phyloP scores from a whole-genome alignment of 768 basidiomycete species.

The Leccinum barrowsii region DNA sequence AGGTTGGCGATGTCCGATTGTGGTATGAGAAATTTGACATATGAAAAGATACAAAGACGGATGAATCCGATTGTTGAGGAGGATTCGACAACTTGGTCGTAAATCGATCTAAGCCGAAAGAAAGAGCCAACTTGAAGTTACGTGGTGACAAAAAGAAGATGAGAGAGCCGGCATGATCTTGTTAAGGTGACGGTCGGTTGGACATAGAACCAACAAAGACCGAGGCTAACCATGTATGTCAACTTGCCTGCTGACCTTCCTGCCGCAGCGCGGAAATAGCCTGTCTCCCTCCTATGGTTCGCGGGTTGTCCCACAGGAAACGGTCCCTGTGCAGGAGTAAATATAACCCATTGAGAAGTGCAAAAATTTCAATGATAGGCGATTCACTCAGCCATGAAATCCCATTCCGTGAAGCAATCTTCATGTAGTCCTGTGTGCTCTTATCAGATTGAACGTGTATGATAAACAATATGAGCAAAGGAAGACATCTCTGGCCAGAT shows the following conservation, averaged over 20 bases:
- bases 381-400: conserved; percentile 13
- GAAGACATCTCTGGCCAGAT: conserved; percentile 7
- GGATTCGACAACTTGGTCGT: background rate
- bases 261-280: conserved; percentile 22
- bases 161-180: background rate
- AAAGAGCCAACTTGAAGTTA: background rate
- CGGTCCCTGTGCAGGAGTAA: background rate
- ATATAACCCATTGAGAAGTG: conserved; percentile 6
- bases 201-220: background rate
- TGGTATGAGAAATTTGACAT: background rate
- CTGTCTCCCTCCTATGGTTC: conserved; percentile 5
- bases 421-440: background rate
- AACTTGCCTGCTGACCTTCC: background rate
- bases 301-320: conserved; percentile 9
- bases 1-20: background rate
- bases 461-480: background rate
- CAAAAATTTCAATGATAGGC: conserved; percentile 13
- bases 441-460: background rate
- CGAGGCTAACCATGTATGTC: conserved; percentile 14
- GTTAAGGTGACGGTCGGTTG: background rate
- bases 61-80: background rate
- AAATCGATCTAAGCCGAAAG: background rate
- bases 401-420: conserved; percentile 21
- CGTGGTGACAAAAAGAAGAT: background rate
- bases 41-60: background rate